Evolutionary conservation across 768 basidiomycete genomes (phyloP).

Genomic region (Lepiota brunneoincarnata): DNA sequence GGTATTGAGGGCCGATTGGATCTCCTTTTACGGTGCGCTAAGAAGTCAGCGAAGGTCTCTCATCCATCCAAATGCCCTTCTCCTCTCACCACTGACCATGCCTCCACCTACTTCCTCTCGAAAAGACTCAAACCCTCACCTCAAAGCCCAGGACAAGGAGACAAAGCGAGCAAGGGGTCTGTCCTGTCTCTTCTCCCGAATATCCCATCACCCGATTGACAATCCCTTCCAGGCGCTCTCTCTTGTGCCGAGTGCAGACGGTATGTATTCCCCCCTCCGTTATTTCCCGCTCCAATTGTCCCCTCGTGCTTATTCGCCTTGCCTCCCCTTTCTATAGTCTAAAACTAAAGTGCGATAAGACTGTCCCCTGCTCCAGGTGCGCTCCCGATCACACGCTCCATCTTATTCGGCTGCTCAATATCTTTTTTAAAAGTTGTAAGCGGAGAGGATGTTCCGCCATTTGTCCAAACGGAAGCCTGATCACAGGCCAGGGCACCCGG

Average conservation of each 20-base stretch:
- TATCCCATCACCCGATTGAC: background rate
- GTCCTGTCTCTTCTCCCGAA: slow-evolving; percentile 1
- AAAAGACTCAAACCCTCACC: slow-evolving; percentile 40
- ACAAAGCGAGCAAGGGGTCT: slow-evolving; percentile 60
- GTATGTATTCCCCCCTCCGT: slow-evolving; percentile 26
- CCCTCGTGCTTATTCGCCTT: background rate
- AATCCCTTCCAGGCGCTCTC: slow-evolving; percentile 35
- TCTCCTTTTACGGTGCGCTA: no score
- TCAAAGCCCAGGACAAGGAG: slow-evolving; percentile 59
- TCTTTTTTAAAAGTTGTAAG: slow-evolving; percentile 43
- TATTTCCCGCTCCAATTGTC: slow-evolving; percentile 1
- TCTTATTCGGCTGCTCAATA: slow-evolving; percentile 2
- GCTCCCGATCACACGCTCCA: background rate
- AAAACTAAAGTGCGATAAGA: slow-evolving; percentile 77
- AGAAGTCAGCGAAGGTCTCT: no score
- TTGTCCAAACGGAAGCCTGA: slow-evolving; percentile 75
- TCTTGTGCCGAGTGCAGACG: slow-evolving; percentile 66
- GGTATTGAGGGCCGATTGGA: no score
- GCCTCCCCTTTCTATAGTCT: slow-evolving; percentile 33
- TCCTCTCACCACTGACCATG: slow-evolving; percentile 1
- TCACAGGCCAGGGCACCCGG: slow-evolving; percentile 79
- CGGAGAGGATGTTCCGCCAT: slow-evolving; percentile 75
- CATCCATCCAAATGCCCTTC: background rate
- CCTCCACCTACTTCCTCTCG: slow-evolving; percentile 51
- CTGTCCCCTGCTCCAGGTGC: slow-evolving; percentile 53